Conservation (phyloP, 2,329 filamentous ascomycete species). For the Talaromyces funiculosus region DNA sequence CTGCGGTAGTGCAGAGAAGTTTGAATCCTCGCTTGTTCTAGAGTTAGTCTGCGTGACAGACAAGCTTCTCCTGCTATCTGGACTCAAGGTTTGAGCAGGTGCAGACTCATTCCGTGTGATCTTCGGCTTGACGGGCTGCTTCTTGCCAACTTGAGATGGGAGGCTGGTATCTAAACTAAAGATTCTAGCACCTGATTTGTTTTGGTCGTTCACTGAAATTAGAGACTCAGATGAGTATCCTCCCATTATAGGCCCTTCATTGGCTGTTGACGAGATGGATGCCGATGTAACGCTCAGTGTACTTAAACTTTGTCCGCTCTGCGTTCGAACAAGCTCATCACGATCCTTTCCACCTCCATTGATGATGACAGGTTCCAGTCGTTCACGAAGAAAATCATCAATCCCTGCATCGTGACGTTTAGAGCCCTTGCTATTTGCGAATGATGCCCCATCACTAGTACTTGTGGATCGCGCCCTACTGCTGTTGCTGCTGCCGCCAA, state of each 20-base stretch:
- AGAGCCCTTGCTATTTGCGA: conserved; percentile 37
- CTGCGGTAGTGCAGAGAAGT: conserved; percentile 11
- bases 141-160: conserved; percentile 1
- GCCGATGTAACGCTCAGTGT: conserved; percentile 27
- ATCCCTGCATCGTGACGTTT: conserved; percentile 39
- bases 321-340: conserved; percentile 30
- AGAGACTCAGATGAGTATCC: conserved; percentile 32
- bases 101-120: conserved; percentile 4
- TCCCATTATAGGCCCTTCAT: conserved; percentile 20
- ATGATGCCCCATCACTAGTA: conserved; percentile 31
- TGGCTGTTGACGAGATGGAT: conserved; percentile 19
- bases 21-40: conserved; percentile 7
- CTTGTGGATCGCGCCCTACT: conserved; percentile 39
- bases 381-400: conserved; percentile 44
- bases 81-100: conserved; percentile 1
- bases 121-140: conserved; percentile 1
- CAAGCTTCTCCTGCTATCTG: not conserved
- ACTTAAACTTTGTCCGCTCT: conserved; percentile 37
- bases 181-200: conserved; percentile 16
- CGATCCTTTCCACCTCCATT: conserved; percentile 39
- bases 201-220: conserved; percentile 21
- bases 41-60: not conserved
- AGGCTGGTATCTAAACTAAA: conserved; percentile 7
- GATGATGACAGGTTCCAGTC: conserved; percentile 47
- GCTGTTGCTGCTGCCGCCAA: conserved; percentile 32